phyloP scores from a whole-genome alignment of 1,284 basidiomycete species.

The Apiotrichum mycotoxinovorans region DNA sequence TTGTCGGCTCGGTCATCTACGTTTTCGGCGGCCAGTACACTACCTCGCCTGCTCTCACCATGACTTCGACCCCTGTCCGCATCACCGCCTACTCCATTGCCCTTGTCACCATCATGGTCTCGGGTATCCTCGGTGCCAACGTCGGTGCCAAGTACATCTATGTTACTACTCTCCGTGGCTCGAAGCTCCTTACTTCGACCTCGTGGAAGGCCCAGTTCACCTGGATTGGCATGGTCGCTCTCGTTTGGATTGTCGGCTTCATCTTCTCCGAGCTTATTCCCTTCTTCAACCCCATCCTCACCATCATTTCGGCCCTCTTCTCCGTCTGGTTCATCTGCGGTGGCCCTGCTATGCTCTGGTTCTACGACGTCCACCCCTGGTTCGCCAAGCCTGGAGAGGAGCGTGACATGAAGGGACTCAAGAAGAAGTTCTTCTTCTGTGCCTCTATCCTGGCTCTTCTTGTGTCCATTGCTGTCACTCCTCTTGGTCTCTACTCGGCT shows the following conservation, averaged over 20 bases:
- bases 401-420: slow-evolving; percentile 12
- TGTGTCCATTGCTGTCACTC: slow-evolving; percentile 37
- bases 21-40: slow-evolving; percentile 41
- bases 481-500: slow-evolving; percentile 43
- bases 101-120: slow-evolving; percentile 43
- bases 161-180: slow-evolving; percentile 33
- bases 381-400: slow-evolving; percentile 24
- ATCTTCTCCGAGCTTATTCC: slow-evolving; percentile 41
- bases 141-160: slow-evolving; percentile 46
- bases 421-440: slow-evolving; percentile 24
- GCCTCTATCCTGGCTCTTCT: slow-evolving; percentile 22
- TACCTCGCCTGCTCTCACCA: slow-evolving; percentile 40
- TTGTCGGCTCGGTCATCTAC: slow-evolving; percentile 39
- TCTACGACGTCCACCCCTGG: slow-evolving; percentile 31
- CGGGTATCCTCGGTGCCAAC: slow-evolving; percentile 39
- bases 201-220: slow-evolving; percentile 27
- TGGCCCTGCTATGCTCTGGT: slow-evolving; percentile 39
- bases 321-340: slow-evolving; percentile 44
- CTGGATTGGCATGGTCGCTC: slow-evolving; percentile 38
- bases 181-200: slow-evolving; percentile 33
- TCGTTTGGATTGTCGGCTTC: slow-evolving; percentile 42
- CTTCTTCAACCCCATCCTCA: slow-evolving; percentile 47
- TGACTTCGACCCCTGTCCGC: slow-evolving; percentile 31
- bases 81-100: slow-evolving; percentile 39
- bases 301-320: slow-evolving; percentile 42